phyloP scores from a whole-genome alignment of 495 filamentous ascomycete genomes.

The Penicillium argentinense region DNA sequence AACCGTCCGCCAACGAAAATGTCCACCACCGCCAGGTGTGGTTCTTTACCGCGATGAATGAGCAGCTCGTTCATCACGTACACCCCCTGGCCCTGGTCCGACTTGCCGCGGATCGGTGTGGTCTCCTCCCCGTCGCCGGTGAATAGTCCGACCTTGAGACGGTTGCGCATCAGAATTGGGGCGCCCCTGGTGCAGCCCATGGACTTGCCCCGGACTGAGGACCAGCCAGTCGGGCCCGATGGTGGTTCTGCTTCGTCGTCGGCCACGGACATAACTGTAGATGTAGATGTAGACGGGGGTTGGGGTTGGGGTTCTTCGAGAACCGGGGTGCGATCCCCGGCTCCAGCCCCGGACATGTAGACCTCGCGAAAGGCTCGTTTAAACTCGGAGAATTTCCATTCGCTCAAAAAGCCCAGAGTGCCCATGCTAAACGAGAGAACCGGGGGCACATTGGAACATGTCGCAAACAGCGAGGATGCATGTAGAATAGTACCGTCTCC shows the following conservation, averaged over 20 bases:
- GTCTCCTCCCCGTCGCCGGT: constrained; percentile 53
- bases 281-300: not conserved
- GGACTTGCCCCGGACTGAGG: constrained; percentile 71
- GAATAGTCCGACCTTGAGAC: constrained; percentile 80
- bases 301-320: constrained; percentile 22
- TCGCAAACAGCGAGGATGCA: constrained; percentile 86
- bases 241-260: constrained; percentile 11
- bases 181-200: constrained; percentile 74
- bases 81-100: constrained; percentile 45
- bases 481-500: constrained; percentile 95
- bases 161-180: constrained; percentile 80
- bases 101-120: constrained; percentile 42
- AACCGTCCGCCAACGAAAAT: constrained; percentile 82
- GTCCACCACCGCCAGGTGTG: constrained; percentile 87
- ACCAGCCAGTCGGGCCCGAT: constrained; percentile 59
- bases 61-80: constrained; percentile 96
- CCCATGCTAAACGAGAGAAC: constrained; percentile 98
- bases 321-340: constrained; percentile 43
- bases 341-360: constrained; percentile 83
- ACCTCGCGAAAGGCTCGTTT: constrained; percentile 89
- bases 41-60: constrained; percentile 84
- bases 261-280: not conserved
- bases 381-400: constrained; percentile 93
- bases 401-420: constrained; percentile 88
- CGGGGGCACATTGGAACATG: constrained; percentile 77